Evolutionary conservation across 1,284 basidiomycete genomes (phyloP), one percentile per base, ranked within the genome.

Genomic region (Sutorius eximius): DNA sequence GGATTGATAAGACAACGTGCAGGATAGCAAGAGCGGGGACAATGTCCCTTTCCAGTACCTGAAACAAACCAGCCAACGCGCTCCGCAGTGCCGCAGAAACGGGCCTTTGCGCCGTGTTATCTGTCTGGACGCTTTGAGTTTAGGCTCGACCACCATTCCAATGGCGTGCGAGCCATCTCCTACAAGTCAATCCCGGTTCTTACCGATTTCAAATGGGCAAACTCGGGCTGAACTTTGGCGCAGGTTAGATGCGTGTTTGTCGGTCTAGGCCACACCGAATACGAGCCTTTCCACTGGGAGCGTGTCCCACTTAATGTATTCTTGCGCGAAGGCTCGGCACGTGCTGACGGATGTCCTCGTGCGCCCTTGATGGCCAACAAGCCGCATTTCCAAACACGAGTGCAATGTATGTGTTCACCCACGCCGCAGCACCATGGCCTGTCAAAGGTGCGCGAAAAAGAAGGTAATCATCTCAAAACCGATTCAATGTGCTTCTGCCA

Each of bases 401-500:
- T 37, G 27, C 43, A 36, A 24, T 22, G 41, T 48, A 27, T 20
- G 13, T 18, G 40, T 43, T 42, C 24, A n/a, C 32, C 37, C 37
- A 47, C 42, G 46, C 46, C 13, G 10, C 45, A 37, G 20, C 43
- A 48, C 49, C 11, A 15, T 36, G 38, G 16, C 33, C 48, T 22
- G 11, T 18, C 34, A 22, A 22, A 27, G 18, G 24, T 22, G n/a
- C 40, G 30, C 36, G 16, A 6, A n/a, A 24, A 45, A 49, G 16
- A 37, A 50, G 53, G 51, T 42, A 20, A 32, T 51, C 38, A 33
- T 53, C 48, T 41, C 5, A 20, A n/a, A 20, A 40, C 34, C 41
- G 18, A 32, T 33, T 29, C 43, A 47, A 56, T 46, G 62, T 48
- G 62, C 45, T 43, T 53, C 49, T 58, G 54, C 54, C 64, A 56